Base-by-base conservation (phyloP, 2,329 filamentous ascomycete genomes). In the Colletotrichum sp. region DNA sequence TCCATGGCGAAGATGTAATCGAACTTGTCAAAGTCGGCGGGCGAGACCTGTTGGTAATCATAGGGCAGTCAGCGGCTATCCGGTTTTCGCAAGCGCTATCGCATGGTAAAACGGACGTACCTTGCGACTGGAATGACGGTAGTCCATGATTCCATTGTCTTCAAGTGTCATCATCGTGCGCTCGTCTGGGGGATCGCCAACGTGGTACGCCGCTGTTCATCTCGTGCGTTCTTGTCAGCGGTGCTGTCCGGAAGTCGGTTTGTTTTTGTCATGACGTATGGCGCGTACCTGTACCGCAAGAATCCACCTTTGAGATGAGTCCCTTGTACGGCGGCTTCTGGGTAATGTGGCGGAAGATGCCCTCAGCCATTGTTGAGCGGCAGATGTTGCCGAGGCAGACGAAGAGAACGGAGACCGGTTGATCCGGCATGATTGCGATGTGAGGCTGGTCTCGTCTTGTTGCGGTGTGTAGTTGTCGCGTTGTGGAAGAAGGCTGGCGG, bases 1-100 rank as follows among this genome's bases (percentile, higher is more conserved):
- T 99, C 97, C 97, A 99, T 99, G 76, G 95, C 96, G 73, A 99
- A 93, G 76, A 99, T 93, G 85, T 98, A 99, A 85, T 99, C 95
- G 82, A 98, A 99, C 18, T 90, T 89, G 72, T 92, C 87, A 80
- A 99, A 98, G 85, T 99, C 97, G 68, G 90, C 89, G 1, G 88
- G 85, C 6, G 86, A 85, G 66, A 93, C 83, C 90, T 92, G 72
- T 21, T 30, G 5, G 24, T 57, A 8, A 32, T n/a, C 21, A 7
- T 16, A 4, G 24, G 6, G 28, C 26, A 24, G 60, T 71, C 59
- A 75, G 73, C 39, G 30, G 28, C 36, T 57, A 24, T 34, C 10
- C 30, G 59, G 59, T 10, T 30, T 16, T 26, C 24, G 34, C 32
- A 36, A 34, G 32, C n/a, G 34, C 68, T 28, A 4, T 55, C 30